Conservation (phyloP, 192 early-diverging fungal species). For the Spizellomyces punctatus region DNA sequence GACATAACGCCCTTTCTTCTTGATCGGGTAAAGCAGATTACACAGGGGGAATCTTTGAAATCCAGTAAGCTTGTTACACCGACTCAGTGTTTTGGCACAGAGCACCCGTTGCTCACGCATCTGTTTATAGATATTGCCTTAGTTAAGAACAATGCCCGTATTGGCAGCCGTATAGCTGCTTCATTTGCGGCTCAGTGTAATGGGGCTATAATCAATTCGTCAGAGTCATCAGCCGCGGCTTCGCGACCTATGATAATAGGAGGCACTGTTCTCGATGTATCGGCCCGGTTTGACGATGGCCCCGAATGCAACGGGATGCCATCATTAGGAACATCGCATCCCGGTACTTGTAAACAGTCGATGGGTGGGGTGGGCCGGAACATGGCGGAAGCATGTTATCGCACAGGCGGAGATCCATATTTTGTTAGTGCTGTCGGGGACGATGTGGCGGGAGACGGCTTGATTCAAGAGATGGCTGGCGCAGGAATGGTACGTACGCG, state of each 20-base stretch:
- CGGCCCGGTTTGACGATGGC: slow-evolving; percentile 43
- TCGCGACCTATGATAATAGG: slow-evolving; percentile 79
- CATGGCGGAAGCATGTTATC: slow-evolving; percentile 77
- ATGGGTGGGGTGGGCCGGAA: slow-evolving; percentile 94
- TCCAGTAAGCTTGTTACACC: slow-evolving; percentile 62
- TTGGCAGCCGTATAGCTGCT: slow-evolving; percentile 80
- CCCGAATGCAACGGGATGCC: slow-evolving; percentile 9
- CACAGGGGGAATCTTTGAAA: slow-evolving; percentile 75
- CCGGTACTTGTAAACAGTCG: slow-evolving; percentile 66
- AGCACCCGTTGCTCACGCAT: too few relatives aligned
- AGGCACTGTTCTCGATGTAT: slow-evolving; percentile 85
- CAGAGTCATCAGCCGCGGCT: neutral
- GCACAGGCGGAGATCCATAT: slow-evolving; percentile 61
- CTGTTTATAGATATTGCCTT: slow-evolving; percentile 73
- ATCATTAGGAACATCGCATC: slow-evolving; percentile 65
- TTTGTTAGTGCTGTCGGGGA: slow-evolving; percentile 73
- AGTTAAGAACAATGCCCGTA: slow-evolving; percentile 86
- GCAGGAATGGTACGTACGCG: slow-evolving; percentile 56
- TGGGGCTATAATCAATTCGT: neutral
- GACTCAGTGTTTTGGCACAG: too few relatives aligned
- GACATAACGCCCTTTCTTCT: slow-evolving; percentile 93
- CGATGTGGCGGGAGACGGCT: slow-evolving; percentile 64
- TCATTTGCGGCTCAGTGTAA: slow-evolving; percentile 36
- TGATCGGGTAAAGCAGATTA: slow-evolving; percentile 81
- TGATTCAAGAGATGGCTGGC: slow-evolving; percentile 55